phyloP scores from a whole-genome alignment of 129 eudicot species.

The Kitagawia praeruptora region DNA sequence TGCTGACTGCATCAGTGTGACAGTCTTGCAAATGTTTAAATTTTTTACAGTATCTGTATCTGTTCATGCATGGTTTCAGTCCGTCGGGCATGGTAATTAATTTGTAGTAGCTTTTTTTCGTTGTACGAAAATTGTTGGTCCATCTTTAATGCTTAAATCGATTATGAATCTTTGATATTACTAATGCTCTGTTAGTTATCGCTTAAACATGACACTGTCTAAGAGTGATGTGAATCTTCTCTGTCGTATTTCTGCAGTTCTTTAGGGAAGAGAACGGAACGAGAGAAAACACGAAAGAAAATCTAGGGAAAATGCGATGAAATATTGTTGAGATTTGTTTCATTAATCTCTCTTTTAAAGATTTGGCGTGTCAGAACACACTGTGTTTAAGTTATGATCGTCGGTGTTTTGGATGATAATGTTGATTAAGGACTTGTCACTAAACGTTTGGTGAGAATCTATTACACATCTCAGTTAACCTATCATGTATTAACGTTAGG shows the following conservation, averaged over 20 bases:
- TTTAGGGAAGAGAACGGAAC: background rate
- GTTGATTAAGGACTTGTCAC: background rate
- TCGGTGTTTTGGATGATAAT: background rate
- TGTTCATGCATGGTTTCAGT: background rate
- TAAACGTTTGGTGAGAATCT: background rate
- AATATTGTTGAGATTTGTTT: too few relatives aligned
- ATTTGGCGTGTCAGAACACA: too few relatives aligned
- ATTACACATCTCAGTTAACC: background rate
- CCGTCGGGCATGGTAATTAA: background rate
- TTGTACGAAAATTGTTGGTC: too few relatives aligned
- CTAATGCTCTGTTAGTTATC: background rate
- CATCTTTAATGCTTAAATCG: too few relatives aligned
- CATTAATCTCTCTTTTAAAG: too few relatives aligned
- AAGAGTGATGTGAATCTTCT: background rate
- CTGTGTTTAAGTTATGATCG: background rate
- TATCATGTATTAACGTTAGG: slow-evolving; percentile 2
- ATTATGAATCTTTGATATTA: too few relatives aligned
- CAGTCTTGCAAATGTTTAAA: background rate
- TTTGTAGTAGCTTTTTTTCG: too few relatives aligned
- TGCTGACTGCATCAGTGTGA: background rate
- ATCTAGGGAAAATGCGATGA: too few relatives aligned
- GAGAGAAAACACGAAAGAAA: background rate
- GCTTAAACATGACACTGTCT: background rate
- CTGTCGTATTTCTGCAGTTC: background rate
- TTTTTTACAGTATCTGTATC: background rate